Base-by-base conservation (phyloP, 768 basidiomycete species). In the Clavulina sp. region DNA sequence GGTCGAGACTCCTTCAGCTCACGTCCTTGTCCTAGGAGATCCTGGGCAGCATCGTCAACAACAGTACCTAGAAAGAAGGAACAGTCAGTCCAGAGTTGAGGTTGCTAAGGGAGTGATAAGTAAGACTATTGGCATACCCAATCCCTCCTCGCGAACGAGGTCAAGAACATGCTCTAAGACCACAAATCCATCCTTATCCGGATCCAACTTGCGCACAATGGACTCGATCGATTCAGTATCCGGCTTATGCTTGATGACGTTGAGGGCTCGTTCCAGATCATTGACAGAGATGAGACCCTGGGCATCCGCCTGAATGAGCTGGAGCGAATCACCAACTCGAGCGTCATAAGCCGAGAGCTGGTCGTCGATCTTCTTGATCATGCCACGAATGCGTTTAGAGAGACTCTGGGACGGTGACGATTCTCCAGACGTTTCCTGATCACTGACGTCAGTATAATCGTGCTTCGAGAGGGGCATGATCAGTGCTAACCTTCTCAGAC, bases 181-280 rank as follows among this genome's bases (percentile, higher is more conserved):
- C 24, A 96, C 91, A 61, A 79, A 93, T 0, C 93, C 92, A 62
- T 97, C 93, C 65, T 86, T 79, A 67, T 97, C 93, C 6, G 87
- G 84, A 63, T 99, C 95, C 60, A 97, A 68, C 66, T 97, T 97
- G 62, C 87, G 79, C 50, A 92, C 78, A 48, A 99, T 80, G 21
- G 77, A 79, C 54, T 81, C 78, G 23, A 87, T 85, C 16, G 87
- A 80, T 55, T 89, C 83, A 51, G 92, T 86, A 52, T 87, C 82
- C 3, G 92, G 93, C 60, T 72, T 77, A 66, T 97, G 95, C 67
- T 84, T 84, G 70, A 96, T 96, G 50, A 95, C 88, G 51, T 80
- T 76, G 51, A 97, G 69, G 19, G 91, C 93, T 60, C 85, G 87
- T 65, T 88, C 75, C 41, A 99, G 69, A 64, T 99, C 93, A 57